phyloP scores from a whole-genome alignment of 371 early-diverging fungal species.

The Catenaria anguillulae region DNA sequence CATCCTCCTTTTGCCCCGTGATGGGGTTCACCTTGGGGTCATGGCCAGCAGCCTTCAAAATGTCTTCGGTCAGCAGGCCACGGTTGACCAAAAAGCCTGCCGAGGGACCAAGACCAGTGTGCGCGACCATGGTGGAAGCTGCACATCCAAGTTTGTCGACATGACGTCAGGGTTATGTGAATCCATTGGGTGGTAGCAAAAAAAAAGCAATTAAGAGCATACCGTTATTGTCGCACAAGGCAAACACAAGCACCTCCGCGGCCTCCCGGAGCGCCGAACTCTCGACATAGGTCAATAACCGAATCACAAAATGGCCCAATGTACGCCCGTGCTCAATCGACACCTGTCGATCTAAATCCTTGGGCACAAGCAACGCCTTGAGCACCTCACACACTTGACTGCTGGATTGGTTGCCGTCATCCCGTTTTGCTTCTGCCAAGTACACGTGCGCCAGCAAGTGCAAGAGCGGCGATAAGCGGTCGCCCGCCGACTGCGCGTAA shows the following conservation, averaged over 20 bases:
- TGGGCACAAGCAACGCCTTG: background rate
- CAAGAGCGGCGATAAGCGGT: background rate
- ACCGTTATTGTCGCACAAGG: conserved; percentile 64
- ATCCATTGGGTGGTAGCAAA: too few relatives aligned
- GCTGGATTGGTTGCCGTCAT: too few relatives aligned
- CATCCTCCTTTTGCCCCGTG: conserved; percentile 39
- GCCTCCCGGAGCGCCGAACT: background rate
- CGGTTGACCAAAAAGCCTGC: conserved; percentile 68
- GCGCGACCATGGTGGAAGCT: conserved; percentile 52
- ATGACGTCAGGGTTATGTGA: background rate
- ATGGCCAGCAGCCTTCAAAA: background rate
- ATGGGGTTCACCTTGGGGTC: conserved; percentile 54
- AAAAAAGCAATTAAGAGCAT: conserved; percentile 12
- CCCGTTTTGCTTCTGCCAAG: too few relatives aligned
- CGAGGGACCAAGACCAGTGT: conserved; percentile 84
- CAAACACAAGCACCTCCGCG: conserved; percentile 45
- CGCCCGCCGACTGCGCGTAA: background rate
- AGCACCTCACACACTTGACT: too few relatives aligned
- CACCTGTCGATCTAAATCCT: background rate
- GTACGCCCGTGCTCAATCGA: background rate
- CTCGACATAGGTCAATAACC: conserved; percentile 6
- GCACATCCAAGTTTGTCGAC: too few relatives aligned
- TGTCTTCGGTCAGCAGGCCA: conserved; percentile 14
- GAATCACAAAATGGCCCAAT: background rate
- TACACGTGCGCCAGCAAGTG: background rate